These are phyloP conservation scores for Arthrobotrys sphaeroides DNA, from an alignment of 2,329 filamentous ascomycete species.

Conservation along the genomic window DNA sequence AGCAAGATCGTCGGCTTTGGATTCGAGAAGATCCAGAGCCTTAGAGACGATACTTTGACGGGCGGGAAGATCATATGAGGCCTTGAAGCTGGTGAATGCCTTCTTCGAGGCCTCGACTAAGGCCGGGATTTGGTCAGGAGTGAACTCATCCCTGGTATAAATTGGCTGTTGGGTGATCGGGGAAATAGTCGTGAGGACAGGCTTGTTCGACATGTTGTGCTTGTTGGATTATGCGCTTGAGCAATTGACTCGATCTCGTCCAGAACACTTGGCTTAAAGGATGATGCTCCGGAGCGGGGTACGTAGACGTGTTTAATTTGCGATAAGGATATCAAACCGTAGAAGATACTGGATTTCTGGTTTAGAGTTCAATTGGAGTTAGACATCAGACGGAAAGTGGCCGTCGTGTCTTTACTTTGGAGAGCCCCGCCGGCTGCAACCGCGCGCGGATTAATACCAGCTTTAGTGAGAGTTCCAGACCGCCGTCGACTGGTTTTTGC, in stretches of 20 bases:
- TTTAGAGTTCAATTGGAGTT: slow-evolving; percentile 14
- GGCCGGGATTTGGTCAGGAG: slow-evolving; percentile 73
- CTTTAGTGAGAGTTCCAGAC: background rate
- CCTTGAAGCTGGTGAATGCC: slow-evolving; percentile 79
- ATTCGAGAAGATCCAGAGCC: slow-evolving; percentile 75
- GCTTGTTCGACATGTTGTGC: slow-evolving; percentile 39
- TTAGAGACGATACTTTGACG: slow-evolving; percentile 83
- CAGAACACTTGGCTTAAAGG: no score
- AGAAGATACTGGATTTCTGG: background rate
- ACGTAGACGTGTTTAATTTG: no score
- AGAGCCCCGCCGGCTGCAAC: slow-evolving; percentile 35
- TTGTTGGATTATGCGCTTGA: background rate
- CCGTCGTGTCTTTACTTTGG: slow-evolving; percentile 31
- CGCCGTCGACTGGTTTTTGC: background rate
- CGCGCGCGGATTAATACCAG: slow-evolving; percentile 7
- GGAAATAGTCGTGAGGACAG: slow-evolving; percentile 79
- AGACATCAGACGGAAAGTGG: slow-evolving; percentile 34
- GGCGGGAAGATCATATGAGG: slow-evolving; percentile 74
- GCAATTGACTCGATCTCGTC: background rate
- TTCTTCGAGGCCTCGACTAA: slow-evolving; percentile 77
- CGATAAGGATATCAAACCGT: slow-evolving; percentile 4
- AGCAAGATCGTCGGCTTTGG: slow-evolving; percentile 80
- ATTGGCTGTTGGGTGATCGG: slow-evolving; percentile 87
- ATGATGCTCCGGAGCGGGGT: background rate
- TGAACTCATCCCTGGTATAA: slow-evolving; percentile 78